These are phyloP conservation scores for Tylopilus subfusipes DNA, from an alignment of 768 basidiomycete genomes.

Conservation along the genomic window DNA sequence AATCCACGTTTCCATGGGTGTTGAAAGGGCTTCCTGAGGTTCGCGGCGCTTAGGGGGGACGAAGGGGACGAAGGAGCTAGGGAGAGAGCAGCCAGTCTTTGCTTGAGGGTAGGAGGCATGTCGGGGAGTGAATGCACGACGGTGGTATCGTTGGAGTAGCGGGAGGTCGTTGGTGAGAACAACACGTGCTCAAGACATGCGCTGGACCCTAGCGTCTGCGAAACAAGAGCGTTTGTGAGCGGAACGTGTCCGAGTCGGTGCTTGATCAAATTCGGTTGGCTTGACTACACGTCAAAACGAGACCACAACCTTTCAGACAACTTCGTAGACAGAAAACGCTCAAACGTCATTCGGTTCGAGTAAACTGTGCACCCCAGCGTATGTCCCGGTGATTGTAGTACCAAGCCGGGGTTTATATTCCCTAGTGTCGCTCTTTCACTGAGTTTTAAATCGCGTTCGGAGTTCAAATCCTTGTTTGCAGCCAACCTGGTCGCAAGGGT, in stretches of 20 bases:
- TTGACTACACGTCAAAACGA: not conserved
- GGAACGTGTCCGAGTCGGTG: slow-evolving; percentile 3
- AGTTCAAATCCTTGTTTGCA: no score
- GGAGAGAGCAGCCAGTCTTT: slow-evolving; percentile 62
- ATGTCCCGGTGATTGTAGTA: no score
- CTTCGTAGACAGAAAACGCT: not conserved
- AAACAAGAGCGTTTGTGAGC: not conserved
- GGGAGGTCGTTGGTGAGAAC: not conserved
- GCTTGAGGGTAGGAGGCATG: slow-evolving; percentile 52
- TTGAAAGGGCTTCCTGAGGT: slow-evolving; percentile 41
- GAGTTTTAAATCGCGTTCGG: no score
- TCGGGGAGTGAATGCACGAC: not conserved
- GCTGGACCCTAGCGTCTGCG: slow-evolving; percentile 8
- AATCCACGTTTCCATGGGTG: slow-evolving; percentile 51
- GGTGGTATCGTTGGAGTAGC: not conserved
- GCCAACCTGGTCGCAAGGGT: no score
- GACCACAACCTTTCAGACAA: not conserved
- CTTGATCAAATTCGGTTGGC: not conserved
- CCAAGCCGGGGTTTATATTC: no score
- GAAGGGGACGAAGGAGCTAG: slow-evolving; percentile 50
- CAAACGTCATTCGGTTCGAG: no score
- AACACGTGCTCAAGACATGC: slow-evolving; percentile 14
- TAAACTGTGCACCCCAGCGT: no score
- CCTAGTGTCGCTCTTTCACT: no score
- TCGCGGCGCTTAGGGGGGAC: slow-evolving; percentile 25